Conservation (phyloP, 805 yeast species). For the Candida maesae region DNA sequence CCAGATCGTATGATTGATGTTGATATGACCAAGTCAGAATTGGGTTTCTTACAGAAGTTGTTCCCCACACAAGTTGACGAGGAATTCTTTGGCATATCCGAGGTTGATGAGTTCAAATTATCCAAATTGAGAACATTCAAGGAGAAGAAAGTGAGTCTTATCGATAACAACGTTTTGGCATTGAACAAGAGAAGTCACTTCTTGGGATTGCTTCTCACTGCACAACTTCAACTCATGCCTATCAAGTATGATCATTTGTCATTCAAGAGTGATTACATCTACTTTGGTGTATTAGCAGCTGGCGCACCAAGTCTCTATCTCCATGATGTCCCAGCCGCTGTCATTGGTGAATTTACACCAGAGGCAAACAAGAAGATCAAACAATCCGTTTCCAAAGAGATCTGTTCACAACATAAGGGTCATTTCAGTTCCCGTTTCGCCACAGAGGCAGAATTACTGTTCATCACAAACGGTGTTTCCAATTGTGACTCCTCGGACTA, state of each 20-base stretch:
- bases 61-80: slow-evolving; percentile 18
- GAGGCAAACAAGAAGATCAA: slow-evolving; percentile 15
- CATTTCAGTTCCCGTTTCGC: slow-evolving; percentile 3
- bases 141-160: slow-evolving; percentile 24
- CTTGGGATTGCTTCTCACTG: slow-evolving; percentile 22
- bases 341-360: slow-evolving; percentile 14
- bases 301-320: slow-evolving; percentile 9
- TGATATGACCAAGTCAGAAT: slow-evolving; percentile 1
- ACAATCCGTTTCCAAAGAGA: slow-evolving; percentile 15
- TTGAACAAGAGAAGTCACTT: slow-evolving; percentile 22
- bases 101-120: slow-evolving; percentile 1
- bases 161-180: slow-evolving; percentile 11
- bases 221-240: slow-evolving; percentile 18
- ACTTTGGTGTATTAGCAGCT: slow-evolving; percentile 29
- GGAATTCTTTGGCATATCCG: slow-evolving; percentile 11
- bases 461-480: slow-evolving; percentile 15
- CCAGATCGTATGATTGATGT: slow-evolving; percentile 30
- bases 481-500: slow-evolving; percentile 15
- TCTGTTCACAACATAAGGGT: slow-evolving; percentile 18
- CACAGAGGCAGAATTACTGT: slow-evolving; percentile 6
- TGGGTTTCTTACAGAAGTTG: slow-evolving; percentile 5
- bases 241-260: slow-evolving; percentile 24
- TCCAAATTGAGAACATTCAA: slow-evolving; percentile 23
- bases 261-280: slow-evolving; percentile 29
- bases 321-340: slow-evolving; percentile 12